Evolutionary conservation across 805 yeast species (phyloP).

Genomic region (Saturnispora gosingensis): DNA sequence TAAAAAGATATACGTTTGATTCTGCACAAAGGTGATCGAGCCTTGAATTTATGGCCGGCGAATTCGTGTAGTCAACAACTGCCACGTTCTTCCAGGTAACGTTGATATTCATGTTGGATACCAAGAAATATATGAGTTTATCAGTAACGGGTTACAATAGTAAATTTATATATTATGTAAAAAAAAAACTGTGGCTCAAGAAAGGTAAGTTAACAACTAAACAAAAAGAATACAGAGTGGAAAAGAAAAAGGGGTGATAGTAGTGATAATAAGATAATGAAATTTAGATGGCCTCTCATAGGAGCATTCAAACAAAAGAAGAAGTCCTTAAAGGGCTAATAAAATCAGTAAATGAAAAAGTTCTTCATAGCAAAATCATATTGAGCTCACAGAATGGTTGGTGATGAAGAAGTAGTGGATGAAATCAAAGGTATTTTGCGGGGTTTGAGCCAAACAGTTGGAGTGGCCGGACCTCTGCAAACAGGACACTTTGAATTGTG

Average conservation of each 20-base stretch:
- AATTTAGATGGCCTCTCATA: neutral
- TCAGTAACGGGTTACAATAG: neutral
- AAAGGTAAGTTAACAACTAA: neutral
- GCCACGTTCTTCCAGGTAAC: neutral
- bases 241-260: neutral
- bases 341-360: neutral
- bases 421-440: neutral
- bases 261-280: neutral
- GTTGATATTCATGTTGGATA: slow-evolving; percentile 16
- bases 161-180: neutral
- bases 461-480: neutral
- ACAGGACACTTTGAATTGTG: slow-evolving; percentile 3
- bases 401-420: neutral
- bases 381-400: neutral
- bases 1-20: neutral
- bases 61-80: neutral
- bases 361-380: neutral
- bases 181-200: neutral
- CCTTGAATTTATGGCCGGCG: neutral
- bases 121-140: neutral
- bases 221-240: neutral
- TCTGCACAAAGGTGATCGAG: neutral
- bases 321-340: neutral
- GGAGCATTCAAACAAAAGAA: neutral
- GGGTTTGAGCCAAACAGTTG: slow-evolving; percentile 2